phyloP scores from a whole-genome alignment of 73 alveolate genomes.

The Paramecium octaurelia region DNA sequence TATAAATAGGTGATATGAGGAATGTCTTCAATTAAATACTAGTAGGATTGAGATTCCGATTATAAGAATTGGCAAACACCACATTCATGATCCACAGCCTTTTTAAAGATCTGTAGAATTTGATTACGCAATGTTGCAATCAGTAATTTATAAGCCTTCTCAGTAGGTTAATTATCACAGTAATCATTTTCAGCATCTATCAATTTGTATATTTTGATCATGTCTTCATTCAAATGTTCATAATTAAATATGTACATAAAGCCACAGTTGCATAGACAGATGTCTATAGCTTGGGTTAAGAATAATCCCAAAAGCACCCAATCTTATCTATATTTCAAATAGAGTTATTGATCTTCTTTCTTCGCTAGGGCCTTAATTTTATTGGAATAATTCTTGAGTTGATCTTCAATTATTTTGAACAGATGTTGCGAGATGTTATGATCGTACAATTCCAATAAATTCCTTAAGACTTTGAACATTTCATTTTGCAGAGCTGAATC shows the following conservation, averaged over 20 bases:
- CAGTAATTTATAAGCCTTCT: neutral
- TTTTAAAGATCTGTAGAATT: neutral
- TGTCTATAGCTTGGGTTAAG: neutral
- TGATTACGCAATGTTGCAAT: neutral
- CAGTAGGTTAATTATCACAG: neutral
- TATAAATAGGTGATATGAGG: slow-evolving; percentile 13
- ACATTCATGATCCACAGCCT: slow-evolving; percentile 35
- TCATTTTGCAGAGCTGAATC: neutral
- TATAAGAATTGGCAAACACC: neutral
- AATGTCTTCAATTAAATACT: slow-evolving; percentile 39
- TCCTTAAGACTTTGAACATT: neutral
- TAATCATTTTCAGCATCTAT: slow-evolving; percentile 11
- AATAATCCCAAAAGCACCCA: slow-evolving; percentile 12
- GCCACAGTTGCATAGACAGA: neutral
- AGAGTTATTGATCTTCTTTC: slow-evolving; percentile 3
- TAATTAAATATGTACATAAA: slow-evolving; percentile 45
- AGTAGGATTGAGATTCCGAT: neutral
- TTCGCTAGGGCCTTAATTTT: neutral
- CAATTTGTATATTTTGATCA: neutral
- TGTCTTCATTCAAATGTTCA: slow-evolving; percentile 38
- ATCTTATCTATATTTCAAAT: slow-evolving; percentile 5
- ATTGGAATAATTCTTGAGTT: neutral
- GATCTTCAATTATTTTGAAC: neutral
- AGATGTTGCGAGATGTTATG: neutral
- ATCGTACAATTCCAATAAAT: neutral